Evolutionary conservation across 1,139 yeast species (phyloP).

Genomic region (Debaryomycetaceae sp.): DNA sequence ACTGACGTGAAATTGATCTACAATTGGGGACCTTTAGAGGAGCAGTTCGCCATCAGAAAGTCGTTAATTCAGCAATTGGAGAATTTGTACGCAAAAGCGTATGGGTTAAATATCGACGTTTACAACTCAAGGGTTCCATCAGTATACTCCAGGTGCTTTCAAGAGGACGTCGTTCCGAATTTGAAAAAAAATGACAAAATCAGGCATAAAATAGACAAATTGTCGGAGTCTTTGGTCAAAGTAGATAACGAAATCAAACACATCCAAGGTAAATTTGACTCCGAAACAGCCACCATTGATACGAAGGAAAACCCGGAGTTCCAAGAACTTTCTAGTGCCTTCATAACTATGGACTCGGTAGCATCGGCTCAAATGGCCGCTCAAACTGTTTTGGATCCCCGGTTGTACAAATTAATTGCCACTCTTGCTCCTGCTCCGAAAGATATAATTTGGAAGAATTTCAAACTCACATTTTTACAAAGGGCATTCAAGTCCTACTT

Average conservation of each 20-base stretch:
- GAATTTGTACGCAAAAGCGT: conserved; percentile 40
- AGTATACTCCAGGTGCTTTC: conserved; percentile 11
- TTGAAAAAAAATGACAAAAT: conserved; percentile 1
- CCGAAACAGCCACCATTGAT: conserved; percentile 23
- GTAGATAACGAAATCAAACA: conserved; percentile 27
- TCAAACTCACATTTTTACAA: conserved; percentile 56
- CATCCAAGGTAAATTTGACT: conserved; percentile 32
- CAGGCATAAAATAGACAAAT: conserved; percentile 13
- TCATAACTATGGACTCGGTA: conserved; percentile 78
- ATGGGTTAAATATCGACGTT: conserved; percentile 45
- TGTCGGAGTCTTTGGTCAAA: conserved; percentile 20
- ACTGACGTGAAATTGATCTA: conserved; percentile 52
- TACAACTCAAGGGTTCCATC: conserved; percentile 29
- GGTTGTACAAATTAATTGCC: conserved; percentile 68
- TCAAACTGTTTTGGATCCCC: conserved; percentile 74
- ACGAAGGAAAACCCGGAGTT: conserved; percentile 24
- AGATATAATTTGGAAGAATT: conserved; percentile 75
- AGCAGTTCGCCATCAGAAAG: conserved; percentile 37
- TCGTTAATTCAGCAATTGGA: conserved; percentile 38
- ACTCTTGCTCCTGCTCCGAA: conserved; percentile 79
- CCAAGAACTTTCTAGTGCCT: conserved; percentile 60
- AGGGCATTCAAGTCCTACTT: conserved; percentile 54
- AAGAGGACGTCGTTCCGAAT: conserved; percentile 6
- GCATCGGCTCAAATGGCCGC: conserved; percentile 88
- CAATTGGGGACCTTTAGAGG: conserved; percentile 50